Conservation (phyloP, 768 basidiomycete genomes). For the Russula olivacea region DNA sequence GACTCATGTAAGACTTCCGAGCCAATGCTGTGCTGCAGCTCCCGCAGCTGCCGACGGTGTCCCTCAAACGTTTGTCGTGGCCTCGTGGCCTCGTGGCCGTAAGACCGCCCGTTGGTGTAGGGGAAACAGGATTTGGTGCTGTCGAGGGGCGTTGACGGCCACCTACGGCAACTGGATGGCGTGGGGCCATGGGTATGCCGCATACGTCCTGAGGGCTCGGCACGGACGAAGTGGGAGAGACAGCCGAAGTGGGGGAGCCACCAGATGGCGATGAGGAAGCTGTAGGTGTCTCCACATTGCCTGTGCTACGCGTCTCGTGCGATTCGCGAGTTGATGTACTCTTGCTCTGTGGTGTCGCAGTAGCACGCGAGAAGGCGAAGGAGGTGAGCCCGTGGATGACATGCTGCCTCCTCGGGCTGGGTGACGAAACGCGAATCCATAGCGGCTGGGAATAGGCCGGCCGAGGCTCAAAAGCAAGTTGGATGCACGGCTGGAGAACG, state of each 20-base stretch:
- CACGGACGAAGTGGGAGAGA: too few species aligned
- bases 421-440: slow-evolving; percentile 62
- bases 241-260: slow-evolving; percentile 35
- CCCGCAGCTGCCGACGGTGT: too few species aligned
- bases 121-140: too few species aligned
- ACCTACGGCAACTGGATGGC: too few species aligned
- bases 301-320: slow-evolving; percentile 41
- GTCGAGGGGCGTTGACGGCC: too few species aligned
- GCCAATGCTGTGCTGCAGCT: too few species aligned
- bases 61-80: too few species aligned
- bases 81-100: too few species aligned
- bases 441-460: slow-evolving; percentile 62
- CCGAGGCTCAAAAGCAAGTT: slow-evolving; percentile 79
- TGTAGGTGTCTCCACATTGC: slow-evolving; percentile 42
- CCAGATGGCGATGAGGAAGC: slow-evolving; percentile 33
- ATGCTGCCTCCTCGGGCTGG: slow-evolving; percentile 42
- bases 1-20: too few species aligned
- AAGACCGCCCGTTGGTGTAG: too few species aligned
- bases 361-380: slow-evolving; percentile 29
- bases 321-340: slow-evolving; percentile 37
- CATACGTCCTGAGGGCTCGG: background rate
- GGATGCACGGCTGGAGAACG: slow-evolving; percentile 48
- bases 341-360: slow-evolving; percentile 30
- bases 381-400: slow-evolving; percentile 36
- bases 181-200: too few species aligned